Conservation (phyloP, 345 rosid genomes). For the Toxicodendron radicans region DNA sequence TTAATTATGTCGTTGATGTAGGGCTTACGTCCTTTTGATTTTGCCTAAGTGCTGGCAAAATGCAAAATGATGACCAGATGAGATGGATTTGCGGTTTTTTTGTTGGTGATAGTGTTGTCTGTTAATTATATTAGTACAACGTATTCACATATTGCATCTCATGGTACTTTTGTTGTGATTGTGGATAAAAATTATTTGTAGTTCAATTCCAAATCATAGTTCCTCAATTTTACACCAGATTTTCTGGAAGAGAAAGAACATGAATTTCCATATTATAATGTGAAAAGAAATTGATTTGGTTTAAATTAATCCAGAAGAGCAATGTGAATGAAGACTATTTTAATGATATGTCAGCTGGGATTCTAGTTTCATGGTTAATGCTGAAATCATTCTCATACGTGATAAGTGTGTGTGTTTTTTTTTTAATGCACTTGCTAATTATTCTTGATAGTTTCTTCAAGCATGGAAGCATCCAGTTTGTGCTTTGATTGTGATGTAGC, state of each 20-base stretch:
- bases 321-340: background rate
- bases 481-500: conserved; percentile 22
- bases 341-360: background rate
- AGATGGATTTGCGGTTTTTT: background rate
- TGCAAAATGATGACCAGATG: background rate
- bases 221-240: background rate
- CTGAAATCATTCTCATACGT: background rate
- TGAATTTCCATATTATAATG: background rate
- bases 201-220: background rate
- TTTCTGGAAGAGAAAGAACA: background rate
- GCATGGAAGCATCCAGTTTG: conserved; percentile 17
- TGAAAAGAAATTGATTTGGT: background rate
- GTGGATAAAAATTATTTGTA: background rate
- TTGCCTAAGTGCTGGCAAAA: background rate
- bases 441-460: conserved; percentile 25
- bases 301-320: background rate
- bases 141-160: background rate
- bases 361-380: conserved; percentile 5
- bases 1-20: background rate
- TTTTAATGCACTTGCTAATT: conserved; percentile 8
- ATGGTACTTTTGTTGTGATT: background rate
- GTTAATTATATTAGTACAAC: background rate
- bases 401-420: conserved; percentile 4
- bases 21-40: background rate
- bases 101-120: background rate